A percentile compares a stretch with the other conserved stretches of the same genome.
Evolutionary conservation across 169 alveolate genomes (phyloP).

Genomic region (Cryptosporidium felis): DNA sequence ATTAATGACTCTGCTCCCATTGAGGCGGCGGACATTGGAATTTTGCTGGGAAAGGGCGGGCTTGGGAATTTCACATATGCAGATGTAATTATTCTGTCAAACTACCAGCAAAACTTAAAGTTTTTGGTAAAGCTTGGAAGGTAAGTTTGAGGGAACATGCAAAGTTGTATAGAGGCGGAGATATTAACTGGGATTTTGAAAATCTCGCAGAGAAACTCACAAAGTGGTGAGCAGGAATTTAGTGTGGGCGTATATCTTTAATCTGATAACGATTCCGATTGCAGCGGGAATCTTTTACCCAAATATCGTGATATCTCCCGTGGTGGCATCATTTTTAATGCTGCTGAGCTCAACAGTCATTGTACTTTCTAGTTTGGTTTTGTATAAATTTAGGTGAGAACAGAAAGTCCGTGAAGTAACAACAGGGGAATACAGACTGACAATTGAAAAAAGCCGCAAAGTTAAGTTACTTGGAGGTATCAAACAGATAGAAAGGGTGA

Average conservation of each 20-base stretch:
- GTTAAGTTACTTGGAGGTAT: no score
- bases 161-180: not conserved
- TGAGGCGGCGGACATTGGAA: conserved; percentile 66
- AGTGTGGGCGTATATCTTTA: conserved; percentile 57
- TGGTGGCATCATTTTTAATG: conserved; percentile 58
- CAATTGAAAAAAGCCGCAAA: no score
- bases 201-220: conserved; percentile 31
- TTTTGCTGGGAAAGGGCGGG: conserved; percentile 61
- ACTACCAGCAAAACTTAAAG: conserved; percentile 28
- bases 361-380: conserved; percentile 38
- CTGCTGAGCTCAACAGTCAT: conserved; percentile 29
- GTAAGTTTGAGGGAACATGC: not conserved
- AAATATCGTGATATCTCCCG: conserved; percentile 38
- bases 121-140: conserved; percentile 37
- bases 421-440: no score
- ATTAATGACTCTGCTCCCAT: conserved; percentile 60
- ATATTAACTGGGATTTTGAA: not conserved
- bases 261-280: conserved; percentile 36
- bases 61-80: conserved; percentile 51
- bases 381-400: conserved; percentile 19
- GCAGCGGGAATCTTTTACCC: conserved; percentile 71
- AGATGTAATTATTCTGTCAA: conserved; percentile 50
- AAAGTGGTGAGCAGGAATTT: conserved; percentile 52
- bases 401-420: no score
- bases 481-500: no score